A percentile compares a stretch with the other conserved stretches of the same genome.
phyloP scores from a whole-genome alignment of 1,284 basidiomycete species.

The Papiliotrema flavescens region DNA sequence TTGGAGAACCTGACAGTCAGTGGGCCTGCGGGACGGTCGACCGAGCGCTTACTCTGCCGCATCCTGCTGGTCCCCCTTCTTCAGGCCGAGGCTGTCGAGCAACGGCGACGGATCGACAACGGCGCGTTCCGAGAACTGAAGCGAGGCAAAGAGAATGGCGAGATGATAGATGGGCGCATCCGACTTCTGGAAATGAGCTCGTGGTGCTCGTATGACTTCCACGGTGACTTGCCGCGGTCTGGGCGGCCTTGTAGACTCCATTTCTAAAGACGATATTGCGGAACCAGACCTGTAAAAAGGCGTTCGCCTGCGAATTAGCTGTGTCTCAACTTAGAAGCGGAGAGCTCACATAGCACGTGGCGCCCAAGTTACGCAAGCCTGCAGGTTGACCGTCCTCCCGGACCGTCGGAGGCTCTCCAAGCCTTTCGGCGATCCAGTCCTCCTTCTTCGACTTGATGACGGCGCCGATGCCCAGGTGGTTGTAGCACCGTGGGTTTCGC shows the following conservation, averaged over 20 bases:
- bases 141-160: conserved; percentile 61
- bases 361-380: conserved; percentile 86
- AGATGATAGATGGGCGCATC: conserved; percentile 47
- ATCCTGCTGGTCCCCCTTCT: conserved; percentile 82
- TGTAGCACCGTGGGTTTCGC: conserved; percentile 73
- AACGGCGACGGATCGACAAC: conserved; percentile 78
- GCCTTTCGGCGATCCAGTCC: conserved; percentile 56
- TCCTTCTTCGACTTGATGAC: conserved; percentile 48
- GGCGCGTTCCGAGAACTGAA: conserved; percentile 65
- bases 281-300: conserved; percentile 78
- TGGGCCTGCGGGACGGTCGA: conserved; percentile 1
- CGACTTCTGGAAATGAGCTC: background rate
- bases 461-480: conserved; percentile 73
- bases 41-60: conserved; percentile 71
- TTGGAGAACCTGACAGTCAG: conserved; percentile 72
- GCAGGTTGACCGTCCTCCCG: conserved; percentile 58
- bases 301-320: conserved; percentile 58
- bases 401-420: conserved; percentile 56
- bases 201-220: background rate
- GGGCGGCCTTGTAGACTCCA: conserved; percentile 58
- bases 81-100: conserved; percentile 73
- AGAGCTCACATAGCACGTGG: conserved; percentile 70
- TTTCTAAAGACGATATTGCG: conserved; percentile 62
- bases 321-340: background rate
- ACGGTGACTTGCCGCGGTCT: conserved; percentile 50